Base-by-base conservation (phyloP, 768 basidiomycete species). In the Calocera viscosa region DNA sequence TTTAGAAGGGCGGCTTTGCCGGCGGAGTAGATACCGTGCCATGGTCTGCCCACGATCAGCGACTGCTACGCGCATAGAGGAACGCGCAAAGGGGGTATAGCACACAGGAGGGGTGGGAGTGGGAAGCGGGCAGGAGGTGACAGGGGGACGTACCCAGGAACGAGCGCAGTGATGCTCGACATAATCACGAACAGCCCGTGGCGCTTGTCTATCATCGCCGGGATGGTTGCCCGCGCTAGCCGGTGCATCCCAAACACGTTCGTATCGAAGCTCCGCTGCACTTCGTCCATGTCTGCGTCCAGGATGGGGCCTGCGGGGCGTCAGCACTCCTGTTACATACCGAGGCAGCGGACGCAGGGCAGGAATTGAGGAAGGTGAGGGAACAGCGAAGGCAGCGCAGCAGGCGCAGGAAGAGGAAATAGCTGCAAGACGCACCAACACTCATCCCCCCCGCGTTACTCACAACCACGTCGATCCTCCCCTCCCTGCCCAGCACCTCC, bases 141-240 rank as follows among this genome's bases (percentile, higher is more conserved):
- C 5, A 22, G 38, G 67, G 28, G 41, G 34, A 65, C 38, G 2
- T 33, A 34, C 64, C 40, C 64, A 16, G 49, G 77, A 19, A 84
- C 72, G 73, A 87, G 87, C 2, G 82, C 89, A 33, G 79, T 82
- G 63, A 91, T 72, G 1, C 88, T 89, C 14, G 89, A 87, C 30
- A 91, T 81, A 69, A 89, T 91, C 39, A 92, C 80, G 66, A 92
- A 83, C 26, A 86, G 75, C 0, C 90, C 90, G 49, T 77, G 76
- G 67, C 77, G 79, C 64, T 81, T 81, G 65, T 82, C 74, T 1
- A 87, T 85, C 90, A 91, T 91, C 71, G 84, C 79, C 1, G 88
- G 90, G 34, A 87, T 79, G 28, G 85, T 85, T 0, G 83, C 81
- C 67, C 84, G 82, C 34, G 82, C 80, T 35, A 88, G 73, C 16